Evolutionary conservation across 2,329 filamentous ascomycete species (phyloP).

Genomic region (Ascochyta rabiei): DNA sequence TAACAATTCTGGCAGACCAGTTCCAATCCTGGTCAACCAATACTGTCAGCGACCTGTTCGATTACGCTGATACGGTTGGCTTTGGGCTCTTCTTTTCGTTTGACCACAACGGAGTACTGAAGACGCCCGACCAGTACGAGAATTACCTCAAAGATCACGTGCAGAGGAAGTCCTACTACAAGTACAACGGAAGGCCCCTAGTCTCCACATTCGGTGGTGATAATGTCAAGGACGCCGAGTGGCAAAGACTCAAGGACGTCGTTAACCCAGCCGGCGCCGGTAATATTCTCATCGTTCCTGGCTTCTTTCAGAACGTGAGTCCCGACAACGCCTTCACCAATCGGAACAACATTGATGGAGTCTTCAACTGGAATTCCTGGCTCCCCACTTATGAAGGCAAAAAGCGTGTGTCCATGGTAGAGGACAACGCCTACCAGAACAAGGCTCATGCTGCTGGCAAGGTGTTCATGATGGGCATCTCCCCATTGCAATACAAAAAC

Average conservation of each 20-base stretch:
- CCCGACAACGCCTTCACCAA: slow-evolving; percentile 31
- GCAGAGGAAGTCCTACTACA: slow-evolving; percentile 33
- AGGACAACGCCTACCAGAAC: slow-evolving; percentile 37
- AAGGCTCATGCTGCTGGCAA: slow-evolving; percentile 39
- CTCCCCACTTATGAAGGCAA: slow-evolving; percentile 25
- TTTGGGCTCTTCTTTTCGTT: slow-evolving; percentile 49
- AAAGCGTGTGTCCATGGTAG: slow-evolving; percentile 31
- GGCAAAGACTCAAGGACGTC: slow-evolving; percentile 19
- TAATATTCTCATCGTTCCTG: slow-evolving; percentile 39
- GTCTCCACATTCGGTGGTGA: slow-evolving; percentile 44
- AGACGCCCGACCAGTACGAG: slow-evolving; percentile 32
- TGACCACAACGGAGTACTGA: slow-evolving; percentile 29
- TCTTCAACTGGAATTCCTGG: slow-evolving; percentile 51
- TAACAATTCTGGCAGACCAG: not conserved
- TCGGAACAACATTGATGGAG: slow-evolving; percentile 39
- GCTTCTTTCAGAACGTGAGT: slow-evolving; percentile 30
- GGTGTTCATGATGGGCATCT: slow-evolving; percentile 49
- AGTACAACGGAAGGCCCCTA: slow-evolving; percentile 34
- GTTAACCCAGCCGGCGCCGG: slow-evolving; percentile 4
- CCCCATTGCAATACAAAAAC: slow-evolving; percentile 50
- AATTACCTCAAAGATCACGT: slow-evolving; percentile 33
- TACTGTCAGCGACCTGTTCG: slow-evolving; percentile 39
- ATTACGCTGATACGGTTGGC: slow-evolving; percentile 32
- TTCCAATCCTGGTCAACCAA: slow-evolving; percentile 32
- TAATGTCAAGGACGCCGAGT: slow-evolving; percentile 21